These are phyloP conservation scores for Schwanniomyces pseudopolymorphus DNA, from an alignment of 805 yeast genomes.

Conservation along the genomic window DNA sequence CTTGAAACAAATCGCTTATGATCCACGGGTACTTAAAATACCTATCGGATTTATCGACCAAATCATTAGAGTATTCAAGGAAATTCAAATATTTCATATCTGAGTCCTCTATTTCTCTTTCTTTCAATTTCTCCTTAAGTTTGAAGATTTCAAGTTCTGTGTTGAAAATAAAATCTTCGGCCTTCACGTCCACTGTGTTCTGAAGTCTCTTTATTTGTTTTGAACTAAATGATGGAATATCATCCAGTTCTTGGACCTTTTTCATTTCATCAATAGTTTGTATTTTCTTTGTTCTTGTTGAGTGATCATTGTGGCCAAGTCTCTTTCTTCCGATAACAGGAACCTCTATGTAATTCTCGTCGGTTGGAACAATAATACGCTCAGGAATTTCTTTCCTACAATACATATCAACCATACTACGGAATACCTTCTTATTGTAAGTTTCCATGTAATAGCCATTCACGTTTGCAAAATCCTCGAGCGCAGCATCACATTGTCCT, in stretches of 20 bases:
- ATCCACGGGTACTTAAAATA: slow-evolving; percentile 44
- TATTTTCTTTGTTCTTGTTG: slow-evolving; percentile 3
- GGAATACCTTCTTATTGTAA: slow-evolving; percentile 27
- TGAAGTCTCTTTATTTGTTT: slow-evolving; percentile 5
- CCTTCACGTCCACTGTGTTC: slow-evolving; percentile 14
- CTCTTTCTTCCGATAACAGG: slow-evolving; percentile 28
- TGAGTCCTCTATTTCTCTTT: slow-evolving; percentile 11
- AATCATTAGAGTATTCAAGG: slow-evolving; percentile 22
- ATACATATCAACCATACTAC: slow-evolving; percentile 35
- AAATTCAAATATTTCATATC: slow-evolving; percentile 28
- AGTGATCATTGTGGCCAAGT: slow-evolving; percentile 10
- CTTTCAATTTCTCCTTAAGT: slow-evolving; percentile 17
- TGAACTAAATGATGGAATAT: slow-evolving; percentile 3
- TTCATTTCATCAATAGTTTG: slow-evolving; percentile 7
- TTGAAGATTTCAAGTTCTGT: slow-evolving; percentile 25
- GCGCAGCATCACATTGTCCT: slow-evolving; percentile 23
- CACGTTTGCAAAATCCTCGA: slow-evolving; percentile 23
- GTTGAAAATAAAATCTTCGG: slow-evolving; percentile 30
- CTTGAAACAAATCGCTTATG: slow-evolving; percentile 31
- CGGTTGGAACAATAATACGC: slow-evolving; percentile 23
- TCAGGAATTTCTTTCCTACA: slow-evolving; percentile 30
- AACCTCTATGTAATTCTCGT: slow-evolving; percentile 22
- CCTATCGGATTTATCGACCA: slow-evolving; percentile 25
- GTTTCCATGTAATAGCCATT: slow-evolving; percentile 35
- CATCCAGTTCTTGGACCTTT: slow-evolving; percentile 1